phyloP scores from a whole-genome alignment of 2,329 filamentous ascomycete genomes.

The Pyricularia sp. region DNA sequence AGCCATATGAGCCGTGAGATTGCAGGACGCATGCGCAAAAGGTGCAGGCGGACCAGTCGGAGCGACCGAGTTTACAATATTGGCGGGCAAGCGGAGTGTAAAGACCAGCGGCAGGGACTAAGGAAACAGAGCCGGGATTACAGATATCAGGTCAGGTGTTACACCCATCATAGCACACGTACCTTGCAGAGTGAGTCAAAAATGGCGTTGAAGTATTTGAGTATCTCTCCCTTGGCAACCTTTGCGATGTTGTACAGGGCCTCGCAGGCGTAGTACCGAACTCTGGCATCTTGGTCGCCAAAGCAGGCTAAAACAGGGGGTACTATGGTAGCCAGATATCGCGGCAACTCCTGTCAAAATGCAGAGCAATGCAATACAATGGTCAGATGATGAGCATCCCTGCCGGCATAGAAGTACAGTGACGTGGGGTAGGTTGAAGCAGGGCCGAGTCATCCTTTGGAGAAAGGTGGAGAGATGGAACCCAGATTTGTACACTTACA shows the following conservation, averaged over 20 bases:
- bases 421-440: not conserved
- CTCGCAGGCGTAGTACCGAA: conserved; percentile 97
- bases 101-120: not conserved
- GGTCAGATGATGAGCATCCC: not conserved
- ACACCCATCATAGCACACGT: conserved; percentile 14
- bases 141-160: not conserved
- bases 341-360: conserved; percentile 64
- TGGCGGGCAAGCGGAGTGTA: not conserved
- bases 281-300: conserved; percentile 92
- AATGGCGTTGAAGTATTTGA: conserved; percentile 96
- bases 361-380: not conserved
- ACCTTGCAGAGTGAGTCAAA: conserved; percentile 97
- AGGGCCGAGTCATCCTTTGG: not conserved
- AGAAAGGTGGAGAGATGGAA: not conserved
- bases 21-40: not conserved
- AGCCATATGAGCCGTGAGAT: not conserved
- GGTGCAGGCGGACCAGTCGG: not conserved
- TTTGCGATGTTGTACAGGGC: conserved; percentile 99
- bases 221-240: conserved; percentile 93
- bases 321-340: conserved; percentile 87
- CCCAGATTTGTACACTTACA: conserved; percentile 44
- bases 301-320: conserved; percentile 96
- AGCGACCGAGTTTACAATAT: not conserved
- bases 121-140: not conserved
- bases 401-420: not conserved